These are phyloP conservation scores for Monilinia aucupariae DNA, from an alignment of 2,329 filamentous ascomycete species.

Conservation along the genomic window DNA sequence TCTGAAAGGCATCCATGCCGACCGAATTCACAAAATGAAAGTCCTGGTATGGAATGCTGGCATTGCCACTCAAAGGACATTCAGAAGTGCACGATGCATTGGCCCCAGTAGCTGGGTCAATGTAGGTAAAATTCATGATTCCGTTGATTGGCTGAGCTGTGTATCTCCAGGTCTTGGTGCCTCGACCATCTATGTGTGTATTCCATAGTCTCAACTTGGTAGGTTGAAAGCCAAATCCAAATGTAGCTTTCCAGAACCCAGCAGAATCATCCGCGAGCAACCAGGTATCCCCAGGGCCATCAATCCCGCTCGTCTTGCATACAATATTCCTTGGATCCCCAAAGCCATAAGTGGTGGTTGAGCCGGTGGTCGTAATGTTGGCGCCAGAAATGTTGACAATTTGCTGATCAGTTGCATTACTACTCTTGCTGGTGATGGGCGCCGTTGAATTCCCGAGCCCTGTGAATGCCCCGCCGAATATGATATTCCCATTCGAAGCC, in stretches of 20 bases:
- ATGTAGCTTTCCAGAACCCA: conserved; percentile 78
- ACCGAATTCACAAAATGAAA: conserved; percentile 85
- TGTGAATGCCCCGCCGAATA: conserved; percentile 88
- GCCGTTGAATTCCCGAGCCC: conserved; percentile 76
- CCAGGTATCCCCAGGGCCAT: conserved; percentile 75
- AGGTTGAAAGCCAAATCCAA: conserved; percentile 78
- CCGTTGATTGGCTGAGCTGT: conserved; percentile 80
- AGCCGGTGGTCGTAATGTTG: conserved; percentile 62
- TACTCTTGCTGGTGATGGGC: conserved; percentile 36
- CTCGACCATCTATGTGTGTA: conserved; percentile 74
- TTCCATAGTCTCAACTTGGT: conserved; percentile 87
- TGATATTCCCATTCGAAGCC: conserved; percentile 72
- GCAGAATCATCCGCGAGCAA: conserved; percentile 67
- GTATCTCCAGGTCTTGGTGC: conserved; percentile 83
- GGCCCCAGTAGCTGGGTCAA: conserved; percentile 64
- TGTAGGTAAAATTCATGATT: conserved; percentile 94
- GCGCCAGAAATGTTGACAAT: conserved; percentile 80
- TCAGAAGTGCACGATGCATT: conserved; percentile 69
- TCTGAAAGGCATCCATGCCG: conserved; percentile 79
- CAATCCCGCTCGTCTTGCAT: conserved; percentile 65
- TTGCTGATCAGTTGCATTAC: conserved; percentile 62
- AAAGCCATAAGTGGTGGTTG: conserved; percentile 58
- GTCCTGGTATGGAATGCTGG: conserved; percentile 67
- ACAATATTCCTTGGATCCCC: conserved; percentile 74
- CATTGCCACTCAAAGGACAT: conserved; percentile 76